phyloP scores from a whole-genome alignment of 2,329 filamentous ascomycete genomes.

The Fusarium sp. region DNA sequence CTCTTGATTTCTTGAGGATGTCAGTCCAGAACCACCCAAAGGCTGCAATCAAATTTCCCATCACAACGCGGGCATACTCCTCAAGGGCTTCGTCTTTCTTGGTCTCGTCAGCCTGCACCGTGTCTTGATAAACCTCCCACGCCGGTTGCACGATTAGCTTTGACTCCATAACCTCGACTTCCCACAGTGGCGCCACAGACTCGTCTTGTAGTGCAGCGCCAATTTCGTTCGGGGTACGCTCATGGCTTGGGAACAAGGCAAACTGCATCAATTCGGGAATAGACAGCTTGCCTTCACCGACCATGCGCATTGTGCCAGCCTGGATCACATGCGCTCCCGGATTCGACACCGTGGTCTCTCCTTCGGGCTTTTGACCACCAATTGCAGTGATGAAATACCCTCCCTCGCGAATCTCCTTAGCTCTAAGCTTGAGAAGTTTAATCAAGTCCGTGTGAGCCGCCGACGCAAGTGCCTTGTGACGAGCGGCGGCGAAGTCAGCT shows the following conservation, averaged over 20 bases:
- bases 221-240: not conserved
- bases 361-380: constrained; percentile 4
- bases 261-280: constrained; percentile 5
- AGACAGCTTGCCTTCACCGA: not conserved
- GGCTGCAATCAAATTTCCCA: not conserved
- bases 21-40: constrained; percentile 19
- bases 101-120: fast-evolving
- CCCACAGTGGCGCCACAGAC: not conserved
- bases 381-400: constrained; percentile 2
- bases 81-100: not conserved
- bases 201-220: not conserved
- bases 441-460: constrained; percentile 8
- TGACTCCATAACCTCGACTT: not conserved
- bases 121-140: not conserved
- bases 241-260: constrained; percentile 11
- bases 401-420: not conserved
- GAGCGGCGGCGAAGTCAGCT: constrained; percentile 12
- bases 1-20: constrained; percentile 7
- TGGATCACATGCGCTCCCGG: not conserved
- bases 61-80: not conserved
- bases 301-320: constrained; percentile 11
- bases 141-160: constrained; percentile 17
- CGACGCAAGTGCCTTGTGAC: constrained; percentile 6
- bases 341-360: not conserved
- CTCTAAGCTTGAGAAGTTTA: constrained; percentile 5